phyloP scores from a whole-genome alignment of 768 basidiomycete species.

The Psilocybe cubensis region DNA sequence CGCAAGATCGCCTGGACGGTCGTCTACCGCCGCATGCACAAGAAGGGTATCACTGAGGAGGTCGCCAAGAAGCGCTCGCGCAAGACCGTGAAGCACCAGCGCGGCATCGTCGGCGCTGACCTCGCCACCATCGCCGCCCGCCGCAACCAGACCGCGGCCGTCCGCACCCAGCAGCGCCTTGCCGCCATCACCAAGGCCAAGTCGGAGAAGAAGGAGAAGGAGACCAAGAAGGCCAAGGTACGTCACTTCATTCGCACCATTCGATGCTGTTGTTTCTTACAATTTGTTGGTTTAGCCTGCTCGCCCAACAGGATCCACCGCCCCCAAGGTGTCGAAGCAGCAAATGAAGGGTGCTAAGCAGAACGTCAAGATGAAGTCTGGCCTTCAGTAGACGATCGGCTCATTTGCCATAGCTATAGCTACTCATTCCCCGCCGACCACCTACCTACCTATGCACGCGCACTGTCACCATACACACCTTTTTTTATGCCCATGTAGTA shows the following conservation, averaged over 20 bases:
- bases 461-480: constrained; percentile 13
- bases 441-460: not conserved
- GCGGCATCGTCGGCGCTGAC: constrained; percentile 97
- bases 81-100: constrained; percentile 96
- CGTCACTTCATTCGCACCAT: constrained; percentile 11
- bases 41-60: constrained; percentile 99
- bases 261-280: not conserved
- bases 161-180: constrained; percentile 78
- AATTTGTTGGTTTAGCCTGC: constrained; percentile 45
- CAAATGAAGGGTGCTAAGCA: constrained; percentile 90
- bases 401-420: too few relatives aligned
- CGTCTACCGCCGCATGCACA: constrained; percentile 96
- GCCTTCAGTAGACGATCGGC: too few relatives aligned
- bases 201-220: constrained; percentile 96
- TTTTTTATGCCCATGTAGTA: constrained; percentile 17
- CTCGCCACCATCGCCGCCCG: constrained; percentile 88
- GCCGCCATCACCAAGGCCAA: constrained; percentile 94
- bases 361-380: constrained; percentile 18
- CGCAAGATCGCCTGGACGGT: constrained; percentile 99
- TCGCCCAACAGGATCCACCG: constrained; percentile 56
- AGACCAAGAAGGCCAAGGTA: constrained; percentile 88
- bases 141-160: constrained; percentile 89
- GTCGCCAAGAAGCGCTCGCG: constrained; percentile 98
- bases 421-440: too few relatives aligned
- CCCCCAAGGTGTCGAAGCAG: constrained; percentile 92